A percentile compares a stretch with the other conserved stretches of the same genome.
Conservation (phyloP, 2,329 filamentous ascomycete species). For the Botrytis galanthina region DNA sequence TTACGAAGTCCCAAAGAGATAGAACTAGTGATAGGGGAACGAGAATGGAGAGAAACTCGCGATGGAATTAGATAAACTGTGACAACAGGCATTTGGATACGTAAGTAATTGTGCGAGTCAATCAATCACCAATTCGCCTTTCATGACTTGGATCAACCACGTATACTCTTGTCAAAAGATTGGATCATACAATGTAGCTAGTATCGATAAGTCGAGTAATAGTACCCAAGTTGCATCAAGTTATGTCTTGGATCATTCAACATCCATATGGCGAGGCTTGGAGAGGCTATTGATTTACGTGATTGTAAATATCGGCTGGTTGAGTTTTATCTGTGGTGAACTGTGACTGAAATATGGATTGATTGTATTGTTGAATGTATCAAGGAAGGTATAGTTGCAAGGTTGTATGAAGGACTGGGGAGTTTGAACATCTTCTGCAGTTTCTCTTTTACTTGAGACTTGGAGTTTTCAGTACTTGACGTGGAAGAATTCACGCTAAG, state of each 20-base stretch:
- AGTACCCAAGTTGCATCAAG: fast-evolving
- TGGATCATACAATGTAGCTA: neutral
- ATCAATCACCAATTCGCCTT: neutral
- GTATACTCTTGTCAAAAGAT: neutral
- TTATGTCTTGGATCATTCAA: neutral
- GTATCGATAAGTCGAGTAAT: neutral
- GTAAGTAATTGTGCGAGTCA: neutral
- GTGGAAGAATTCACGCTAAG: too few species aligned
- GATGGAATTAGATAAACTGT: neutral
- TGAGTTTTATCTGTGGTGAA: neutral
- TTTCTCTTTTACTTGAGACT: neutral
- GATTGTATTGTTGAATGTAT: neutral
- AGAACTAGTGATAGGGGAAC: neutral
- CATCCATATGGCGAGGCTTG: neutral
- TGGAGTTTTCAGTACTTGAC: neutral
- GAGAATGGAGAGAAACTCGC: neutral
- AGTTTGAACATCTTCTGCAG: neutral
- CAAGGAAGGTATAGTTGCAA: too few species aligned
- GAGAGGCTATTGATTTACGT: neutral
- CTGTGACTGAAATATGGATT: fast-evolving
- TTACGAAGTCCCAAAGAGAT: neutral
- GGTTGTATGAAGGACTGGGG: too few species aligned
- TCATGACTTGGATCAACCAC: neutral
- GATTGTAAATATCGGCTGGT: fast-evolving
- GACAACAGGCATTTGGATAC: neutral